Evolutionary conservation across 257 asterid species (phyloP).

Genomic region (Anisodus tanguticus): DNA sequence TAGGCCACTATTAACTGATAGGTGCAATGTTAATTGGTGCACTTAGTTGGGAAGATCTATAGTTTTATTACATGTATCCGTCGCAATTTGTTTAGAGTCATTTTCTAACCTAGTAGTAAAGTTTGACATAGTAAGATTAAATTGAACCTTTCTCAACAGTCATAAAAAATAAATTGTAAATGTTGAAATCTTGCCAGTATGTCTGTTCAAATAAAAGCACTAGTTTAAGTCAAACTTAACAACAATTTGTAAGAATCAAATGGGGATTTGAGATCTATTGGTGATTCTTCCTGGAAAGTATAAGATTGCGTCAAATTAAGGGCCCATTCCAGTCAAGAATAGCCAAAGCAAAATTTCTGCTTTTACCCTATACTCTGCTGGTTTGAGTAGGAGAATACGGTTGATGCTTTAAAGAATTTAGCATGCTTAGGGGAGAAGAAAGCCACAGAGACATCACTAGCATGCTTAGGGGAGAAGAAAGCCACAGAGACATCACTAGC

Average conservation of each 20-base stretch:
- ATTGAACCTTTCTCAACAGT: neutral
- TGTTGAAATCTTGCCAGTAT: neutral
- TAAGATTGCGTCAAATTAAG: neutral
- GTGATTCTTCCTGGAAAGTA: neutral
- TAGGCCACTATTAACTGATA: neutral
- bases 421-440: conserved; percentile 10
- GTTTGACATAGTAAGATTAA: neutral
- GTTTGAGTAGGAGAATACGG: neutral
- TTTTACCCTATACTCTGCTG: neutral
- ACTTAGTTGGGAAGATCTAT: neutral
- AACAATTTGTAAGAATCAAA: conserved; percentile 1
- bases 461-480: neutral
- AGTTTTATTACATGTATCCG: neutral
- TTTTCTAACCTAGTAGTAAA: neutral
- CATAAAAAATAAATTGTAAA: neutral
- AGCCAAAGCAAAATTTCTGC: neutral
- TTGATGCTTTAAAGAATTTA: conserved; percentile 24
- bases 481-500: neutral
- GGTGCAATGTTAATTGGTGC: neutral
- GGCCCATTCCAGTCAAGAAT: conserved; percentile 1
- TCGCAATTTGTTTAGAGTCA: neutral
- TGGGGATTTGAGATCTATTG: neutral
- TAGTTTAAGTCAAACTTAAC: conserved; percentile 16
- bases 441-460: neutral
- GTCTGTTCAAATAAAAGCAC: neutral